Base-by-base conservation (phyloP, 2,329 filamentous ascomycete species). In the Arthrobotrys musiformis region DNA sequence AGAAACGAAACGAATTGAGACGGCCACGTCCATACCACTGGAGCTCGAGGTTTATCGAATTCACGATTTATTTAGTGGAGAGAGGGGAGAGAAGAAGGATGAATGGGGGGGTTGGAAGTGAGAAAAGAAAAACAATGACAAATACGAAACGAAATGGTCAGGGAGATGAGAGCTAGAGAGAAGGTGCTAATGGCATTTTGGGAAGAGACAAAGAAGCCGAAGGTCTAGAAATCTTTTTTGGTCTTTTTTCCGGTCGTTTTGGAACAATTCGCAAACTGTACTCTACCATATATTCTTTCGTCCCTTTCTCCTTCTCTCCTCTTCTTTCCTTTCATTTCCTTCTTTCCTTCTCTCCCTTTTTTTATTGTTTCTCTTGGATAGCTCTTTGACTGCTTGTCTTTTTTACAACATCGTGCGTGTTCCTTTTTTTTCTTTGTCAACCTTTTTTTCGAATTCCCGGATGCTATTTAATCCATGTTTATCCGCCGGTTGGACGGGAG, bases 401-500 rank as follows among this genome's bases (percentile, higher is more conserved):
- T 33, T 50, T 24, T 40, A 48, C 48, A 52, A 42, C 30, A 11
- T 44, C 15, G 28, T 22, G 56, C 63, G 15, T 60, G 50, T 37
- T 24, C 54, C 26, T 35, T 56, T 28, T 24, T 66, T 28, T 37
- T 33, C 15, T 58, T 46, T 58, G 22, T 22, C 52, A 19, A 46
- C 22, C 44, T 24, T 22, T 15, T 42, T 67, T 58, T 40, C 30
- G 30, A 28, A 24, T 60, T 37, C 44, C 50, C 50, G 24, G 33
- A 30, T 68, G 64, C 37, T 42, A 42, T 58, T 28, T 52, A 42
- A 40, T 68, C n/a, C n/a, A n/a, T 58, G 62, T 64, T 56, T 72
- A 64, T 72, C 60, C 52, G 69, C 70, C 70, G 56, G 62, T 74
- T 74, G 70, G 70, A 75, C 63, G 70, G 70, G 70, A 68, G 63